Base-by-base conservation (phyloP, 208 protist species). In the Endotrypanum monterogeii region DNA sequence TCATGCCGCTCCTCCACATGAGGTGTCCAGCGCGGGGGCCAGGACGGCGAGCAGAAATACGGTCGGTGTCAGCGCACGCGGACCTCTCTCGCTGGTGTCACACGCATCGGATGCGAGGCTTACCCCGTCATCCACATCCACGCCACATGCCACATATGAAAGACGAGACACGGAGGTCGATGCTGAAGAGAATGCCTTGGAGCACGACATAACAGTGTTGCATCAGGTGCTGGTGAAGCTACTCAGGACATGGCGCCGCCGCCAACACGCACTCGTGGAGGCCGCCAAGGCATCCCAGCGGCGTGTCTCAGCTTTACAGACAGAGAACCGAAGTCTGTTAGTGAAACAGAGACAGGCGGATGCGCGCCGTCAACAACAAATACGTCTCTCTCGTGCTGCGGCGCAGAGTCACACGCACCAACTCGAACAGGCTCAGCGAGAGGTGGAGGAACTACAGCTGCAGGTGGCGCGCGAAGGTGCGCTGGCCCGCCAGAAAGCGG, bases 351-450 rank as follows among this genome's bases (percentile, higher is more conserved):
- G 44, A 2, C 65, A 78, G n/a, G 52, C 72, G 16, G 57, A 80
- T 32, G 51, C 60, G 1, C 67, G 73, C 28, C 3, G 66, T 18
- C 65, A 46, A n/a, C 60, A 67, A 32, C 75, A 71, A 37, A 0
- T 70, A 20, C 75, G 55, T 18, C 50, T 48, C 61, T 58, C 72
- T 32, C 75, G 54, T 3, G 60, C 51, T 44, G 23, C 62, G 46
- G 75, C 54, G 63, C 62, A 81, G 57, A 62, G 48, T 18, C 77
- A 20, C 37, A 58, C 55, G 18, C 44, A 46, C 23, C 39, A 74
- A 25, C 71, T 75, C n/a, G 72, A 78, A n/a, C 71, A 70, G 32
- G 68, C 73, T 16, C 76, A 85, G 68, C 74, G 78, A 0, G 78
- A 78, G 18, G 67, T 73, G 20, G 30, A 70, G 1, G 57, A 60